These are phyloP conservation scores for Salix arbutifolia DNA, from an alignment of 345 rosid species.

Conservation along the genomic window DNA sequence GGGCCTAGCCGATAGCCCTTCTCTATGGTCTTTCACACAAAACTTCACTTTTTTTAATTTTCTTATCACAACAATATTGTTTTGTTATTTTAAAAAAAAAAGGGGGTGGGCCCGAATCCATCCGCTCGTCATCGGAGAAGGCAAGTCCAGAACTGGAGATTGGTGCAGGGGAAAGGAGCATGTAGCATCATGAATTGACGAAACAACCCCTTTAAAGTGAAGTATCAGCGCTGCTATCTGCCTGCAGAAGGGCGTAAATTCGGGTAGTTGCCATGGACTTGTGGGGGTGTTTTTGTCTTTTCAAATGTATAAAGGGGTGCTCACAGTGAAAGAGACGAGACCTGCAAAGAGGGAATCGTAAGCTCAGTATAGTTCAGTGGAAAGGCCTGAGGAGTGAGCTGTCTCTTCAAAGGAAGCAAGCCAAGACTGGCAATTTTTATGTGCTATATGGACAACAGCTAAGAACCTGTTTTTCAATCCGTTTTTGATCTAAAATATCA, in stretches of 20 bases:
- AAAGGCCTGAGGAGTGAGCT: not conserved
- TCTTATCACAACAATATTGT: too few relatives aligned
- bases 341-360: not conserved
- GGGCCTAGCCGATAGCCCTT: too few relatives aligned
- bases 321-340: not conserved
- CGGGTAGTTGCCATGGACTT: not conserved
- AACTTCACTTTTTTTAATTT: too few relatives aligned
- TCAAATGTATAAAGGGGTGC: not conserved
- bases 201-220: not conserved
- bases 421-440: not conserved
- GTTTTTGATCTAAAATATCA: too few relatives aligned
- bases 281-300: not conserved
- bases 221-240: not conserved
- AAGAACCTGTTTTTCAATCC: too few relatives aligned
- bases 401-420: conserved; percentile 19
- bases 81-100: too few relatives aligned
- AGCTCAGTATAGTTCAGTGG: too few relatives aligned
- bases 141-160: not conserved
- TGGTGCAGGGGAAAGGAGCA: not conserved
- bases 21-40: too few relatives aligned
- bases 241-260: not conserved
- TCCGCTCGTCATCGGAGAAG: not conserved
- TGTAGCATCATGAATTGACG: rapidly evolving
- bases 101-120: too few relatives aligned
- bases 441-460: too few relatives aligned